Evolutionary conservation across 352 stramenopile genomes (phyloP).

Genomic region (Pythium monospermum): DNA sequence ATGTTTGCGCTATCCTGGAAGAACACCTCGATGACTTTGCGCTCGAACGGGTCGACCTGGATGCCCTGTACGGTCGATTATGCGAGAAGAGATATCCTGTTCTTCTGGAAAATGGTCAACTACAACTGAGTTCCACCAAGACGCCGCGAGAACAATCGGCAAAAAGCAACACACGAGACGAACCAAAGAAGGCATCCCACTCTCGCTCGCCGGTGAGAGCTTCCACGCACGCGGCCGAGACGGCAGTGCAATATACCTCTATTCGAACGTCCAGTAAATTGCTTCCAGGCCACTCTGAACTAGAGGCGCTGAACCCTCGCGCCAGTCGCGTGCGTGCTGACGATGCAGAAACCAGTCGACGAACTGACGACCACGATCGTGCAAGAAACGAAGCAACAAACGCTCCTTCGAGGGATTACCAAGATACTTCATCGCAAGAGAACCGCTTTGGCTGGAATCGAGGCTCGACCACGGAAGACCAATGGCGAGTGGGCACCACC

Average conservation of each 20-base stretch:
- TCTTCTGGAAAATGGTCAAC: slow-evolving; percentile 31
- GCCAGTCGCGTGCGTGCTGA: neutral
- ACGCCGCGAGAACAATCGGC: neutral
- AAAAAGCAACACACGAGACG: neutral
- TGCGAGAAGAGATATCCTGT: slow-evolving; percentile 29
- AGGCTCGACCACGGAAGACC: too few species aligned
- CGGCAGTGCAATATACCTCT: too few species aligned
- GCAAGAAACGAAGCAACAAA: too few species aligned
- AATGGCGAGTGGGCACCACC: too few species aligned
- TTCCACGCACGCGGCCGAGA: neutral
- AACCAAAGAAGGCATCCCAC: neutral
- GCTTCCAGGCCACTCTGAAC: neutral
- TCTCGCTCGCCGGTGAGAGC: neutral
- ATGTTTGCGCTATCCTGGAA: slow-evolving; percentile 46
- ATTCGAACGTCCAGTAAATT: neutral
- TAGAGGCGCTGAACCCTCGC: neutral
- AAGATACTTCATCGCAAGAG: too few species aligned
- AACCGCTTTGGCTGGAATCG: too few species aligned
- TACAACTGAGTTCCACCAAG: slow-evolving; percentile 23
- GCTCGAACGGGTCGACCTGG: slow-evolving; percentile 45
- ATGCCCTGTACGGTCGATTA: slow-evolving; percentile 32
- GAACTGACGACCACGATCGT: too few species aligned
- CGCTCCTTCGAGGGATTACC: too few species aligned
- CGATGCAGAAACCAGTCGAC: neutral
- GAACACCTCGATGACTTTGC: slow-evolving; percentile 42